A percentile compares a stretch with the other conserved stretches of the same genome.
Conservation (phyloP, 108 stramenopile species). For the Cyclotella baltica region DNA sequence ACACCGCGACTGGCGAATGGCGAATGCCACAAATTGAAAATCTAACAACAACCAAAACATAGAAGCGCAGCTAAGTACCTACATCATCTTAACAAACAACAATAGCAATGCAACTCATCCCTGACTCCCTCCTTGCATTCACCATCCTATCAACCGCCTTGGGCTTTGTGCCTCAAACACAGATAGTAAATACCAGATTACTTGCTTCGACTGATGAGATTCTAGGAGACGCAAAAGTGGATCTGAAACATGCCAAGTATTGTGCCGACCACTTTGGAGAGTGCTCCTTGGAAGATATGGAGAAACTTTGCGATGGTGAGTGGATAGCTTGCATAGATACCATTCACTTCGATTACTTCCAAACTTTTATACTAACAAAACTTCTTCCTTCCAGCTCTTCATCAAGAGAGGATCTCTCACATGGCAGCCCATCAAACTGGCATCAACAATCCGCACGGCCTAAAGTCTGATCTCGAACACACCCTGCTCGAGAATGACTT, state of each 20-base stretch:
- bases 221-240: slow-evolving; percentile 6
- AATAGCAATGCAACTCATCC: background rate
- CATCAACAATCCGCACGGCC: slow-evolving; percentile 39
- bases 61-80: background rate
- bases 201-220: background rate
- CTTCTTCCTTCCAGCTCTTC: slow-evolving; percentile 26
- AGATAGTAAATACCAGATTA: background rate
- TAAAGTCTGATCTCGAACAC: slow-evolving; percentile 37
- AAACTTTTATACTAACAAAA: background rate
- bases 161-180: background rate
- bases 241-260: slow-evolving; percentile 38
- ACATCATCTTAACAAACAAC: background rate
- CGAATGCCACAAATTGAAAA: too few relatives aligned
- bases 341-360: background rate
- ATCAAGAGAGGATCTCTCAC: slow-evolving; percentile 48
- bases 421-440: slow-evolving; percentile 36
- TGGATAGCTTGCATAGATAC: background rate
- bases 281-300: slow-evolving; percentile 53
- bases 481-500: slow-evolving; percentile 44
- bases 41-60: too few relatives aligned
- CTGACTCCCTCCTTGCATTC: background rate
- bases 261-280: slow-evolving; percentile 50
- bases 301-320: slow-evolving; percentile 47
- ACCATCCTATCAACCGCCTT: background rate
- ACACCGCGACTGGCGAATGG: too few relatives aligned